Base-by-base conservation (phyloP, 2,329 filamentous ascomycete species). In the Sporothrix mexicana region DNA sequence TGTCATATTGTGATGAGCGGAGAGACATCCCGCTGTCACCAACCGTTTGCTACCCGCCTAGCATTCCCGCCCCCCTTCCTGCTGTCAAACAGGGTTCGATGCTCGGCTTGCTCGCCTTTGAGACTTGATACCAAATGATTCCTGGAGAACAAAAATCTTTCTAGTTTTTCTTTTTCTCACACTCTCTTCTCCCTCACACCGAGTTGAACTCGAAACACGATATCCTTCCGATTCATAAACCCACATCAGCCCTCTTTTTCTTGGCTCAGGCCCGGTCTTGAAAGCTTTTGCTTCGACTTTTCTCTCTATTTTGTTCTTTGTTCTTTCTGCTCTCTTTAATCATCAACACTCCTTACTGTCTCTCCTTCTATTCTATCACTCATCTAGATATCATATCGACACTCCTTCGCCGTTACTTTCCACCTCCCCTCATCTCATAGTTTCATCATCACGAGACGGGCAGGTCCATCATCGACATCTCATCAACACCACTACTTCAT, bases 1-100 rank as follows among this genome's bases (percentile, higher is more conserved):
- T 45, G 61, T 51, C 62, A 72, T 49, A 74, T 74, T 74, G 70
- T 43, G 73, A 74, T 74, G 59, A 51, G 45, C 73, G 71, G 68
- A 25, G 36, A 62, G 66, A 59, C 59, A 30, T 51, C 55, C 23
- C 17, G 53, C 53, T 59, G 36, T 69, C 66, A 53, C n/a, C 41
- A 47, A 47, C 53, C 53, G 68, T 59, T 49, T 70, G 68, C 68
- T 59, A 61, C 10, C 68, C 41, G 53, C 20, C 49, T 49, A 57
- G 36, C 41, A 30, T 61, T 45, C 41, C 36, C 41, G 25, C 36
- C 36, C 12, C 41, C 15, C n/a, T 61, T 36, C 25, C 10, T 43
- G 30, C 30, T 36, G 30, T 36, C 30, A 36, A 36, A 36, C 3
- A 36, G 30, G 30, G 30, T 36, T 36, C 30, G 30, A 7, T 36